These are phyloP conservation scores for Porogramme epimiltina DNA, from an alignment of 1,284 basidiomycete genomes.

Conservation along the genomic window DNA sequence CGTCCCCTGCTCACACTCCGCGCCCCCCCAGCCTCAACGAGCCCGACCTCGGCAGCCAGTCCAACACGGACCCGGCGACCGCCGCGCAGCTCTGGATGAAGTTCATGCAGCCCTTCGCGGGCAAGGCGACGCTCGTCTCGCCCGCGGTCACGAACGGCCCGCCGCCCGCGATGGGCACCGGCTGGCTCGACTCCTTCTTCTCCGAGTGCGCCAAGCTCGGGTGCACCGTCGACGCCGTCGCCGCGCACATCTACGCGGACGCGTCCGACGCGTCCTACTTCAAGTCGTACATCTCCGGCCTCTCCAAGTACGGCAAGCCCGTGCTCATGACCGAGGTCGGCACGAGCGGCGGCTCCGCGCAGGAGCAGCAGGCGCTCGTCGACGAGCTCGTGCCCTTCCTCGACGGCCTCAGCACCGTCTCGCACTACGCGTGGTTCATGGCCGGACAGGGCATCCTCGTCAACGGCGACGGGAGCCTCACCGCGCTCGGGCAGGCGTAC, in stretches of 20 bases:
- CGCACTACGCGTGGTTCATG: slow-evolving; percentile 33
- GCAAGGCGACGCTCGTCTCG: slow-evolving; percentile 34
- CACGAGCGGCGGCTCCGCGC: slow-evolving; percentile 30
- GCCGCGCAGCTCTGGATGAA: slow-evolving; percentile 32
- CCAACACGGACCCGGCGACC: slow-evolving; percentile 31
- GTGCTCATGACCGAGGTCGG: slow-evolving; percentile 37
- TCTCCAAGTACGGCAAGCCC: slow-evolving; percentile 31
- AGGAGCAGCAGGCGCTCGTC: slow-evolving; percentile 30
- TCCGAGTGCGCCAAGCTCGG: slow-evolving; percentile 28
- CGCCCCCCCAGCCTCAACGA: slow-evolving; percentile 32
- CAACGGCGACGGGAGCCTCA: slow-evolving; percentile 23
- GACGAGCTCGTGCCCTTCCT: slow-evolving; percentile 31
- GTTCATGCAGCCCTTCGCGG: slow-evolving; percentile 36
- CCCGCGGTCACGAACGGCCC: slow-evolving; percentile 37
- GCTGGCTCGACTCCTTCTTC: slow-evolving; percentile 36
- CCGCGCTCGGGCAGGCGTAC: slow-evolving; percentile 13
- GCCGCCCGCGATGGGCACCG: slow-evolving; percentile 31
- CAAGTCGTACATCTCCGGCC: slow-evolving; percentile 33
- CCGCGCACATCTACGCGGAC: slow-evolving; percentile 37
- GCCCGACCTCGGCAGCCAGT: slow-evolving; percentile 33
- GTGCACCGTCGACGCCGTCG: slow-evolving; percentile 34
- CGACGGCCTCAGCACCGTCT: slow-evolving; percentile 25
- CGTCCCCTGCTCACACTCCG: not conserved
- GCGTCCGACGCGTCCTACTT: slow-evolving; percentile 34
- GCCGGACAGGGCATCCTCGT: slow-evolving; percentile 28